Percentiles rank a stretch among this genome's conserved stretches.
phyloP scores from a whole-genome alignment of 2,329 filamentous ascomycete species.

The Amesomyces nigricolor region DNA sequence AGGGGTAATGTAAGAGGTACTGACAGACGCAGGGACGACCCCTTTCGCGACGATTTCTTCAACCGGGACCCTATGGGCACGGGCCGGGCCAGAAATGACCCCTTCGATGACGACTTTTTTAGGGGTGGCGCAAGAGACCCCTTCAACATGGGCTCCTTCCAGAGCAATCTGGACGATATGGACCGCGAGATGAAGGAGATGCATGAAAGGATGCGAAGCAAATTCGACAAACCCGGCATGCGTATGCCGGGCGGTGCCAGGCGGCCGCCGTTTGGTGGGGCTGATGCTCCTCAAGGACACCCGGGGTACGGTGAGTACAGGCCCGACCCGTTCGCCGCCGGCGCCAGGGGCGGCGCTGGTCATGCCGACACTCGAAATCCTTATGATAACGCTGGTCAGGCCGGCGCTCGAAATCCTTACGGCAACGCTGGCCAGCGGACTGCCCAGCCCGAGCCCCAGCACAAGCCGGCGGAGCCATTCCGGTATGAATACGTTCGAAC shows the following conservation, averaged over 20 bases:
- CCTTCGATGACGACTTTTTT: not conserved
- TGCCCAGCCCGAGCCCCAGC: too few relatives aligned
- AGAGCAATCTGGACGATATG: not conserved
- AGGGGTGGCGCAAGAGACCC: not conserved
- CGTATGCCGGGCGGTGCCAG: not conserved
- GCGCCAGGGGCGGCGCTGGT: too few relatives aligned
- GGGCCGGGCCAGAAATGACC: not conserved
- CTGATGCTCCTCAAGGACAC: too few relatives aligned
- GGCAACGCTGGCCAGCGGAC: not conserved
- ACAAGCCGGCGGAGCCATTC: not conserved
- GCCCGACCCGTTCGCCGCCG: too few relatives aligned
- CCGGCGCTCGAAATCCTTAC: too few relatives aligned
- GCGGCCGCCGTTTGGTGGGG: not conserved
- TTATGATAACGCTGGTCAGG: not conserved
- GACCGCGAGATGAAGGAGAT: not conserved
- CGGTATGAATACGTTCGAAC: constrained; percentile 1
- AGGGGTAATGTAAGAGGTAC: not conserved
- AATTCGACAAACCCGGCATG: not conserved
- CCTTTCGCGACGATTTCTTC: not conserved
- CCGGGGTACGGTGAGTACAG: too few relatives aligned
- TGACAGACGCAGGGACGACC: not conserved
- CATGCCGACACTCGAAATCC: not conserved
- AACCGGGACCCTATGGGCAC: too few relatives aligned
- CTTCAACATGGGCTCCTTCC: not conserved
- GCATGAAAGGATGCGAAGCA: not conserved